Percentiles rank a stretch among this genome's conserved stretches.
Conservation (phyloP, 176 grass and related monocot genomes). For the Secale cereale region DNA sequence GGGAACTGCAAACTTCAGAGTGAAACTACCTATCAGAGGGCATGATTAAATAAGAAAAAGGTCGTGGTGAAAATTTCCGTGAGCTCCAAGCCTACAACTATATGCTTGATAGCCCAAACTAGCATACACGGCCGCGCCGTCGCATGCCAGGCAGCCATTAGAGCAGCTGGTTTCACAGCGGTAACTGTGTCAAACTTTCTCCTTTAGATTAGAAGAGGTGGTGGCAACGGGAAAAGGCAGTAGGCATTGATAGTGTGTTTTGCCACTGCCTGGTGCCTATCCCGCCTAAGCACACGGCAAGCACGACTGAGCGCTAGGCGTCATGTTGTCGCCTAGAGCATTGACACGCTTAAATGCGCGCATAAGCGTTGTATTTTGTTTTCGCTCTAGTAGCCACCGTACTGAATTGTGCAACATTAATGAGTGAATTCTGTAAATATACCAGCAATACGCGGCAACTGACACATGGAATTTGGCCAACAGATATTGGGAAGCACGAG, state of each 20-base stretch:
- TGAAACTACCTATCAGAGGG: neutral
- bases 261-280: neutral
- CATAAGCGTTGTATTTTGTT: no score
- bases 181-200: neutral
- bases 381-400: neutral
- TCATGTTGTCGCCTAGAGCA: neutral
- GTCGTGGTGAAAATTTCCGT: neutral
- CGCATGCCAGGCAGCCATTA: neutral
- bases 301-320: neutral
- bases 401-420: neutral
- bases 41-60: neutral
- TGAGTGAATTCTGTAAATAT: neutral
- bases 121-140: neutral
- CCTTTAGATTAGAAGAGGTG: neutral
- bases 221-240: no score
- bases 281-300: no score
- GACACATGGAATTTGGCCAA: neutral
- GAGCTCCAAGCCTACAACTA: neutral
- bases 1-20: neutral
- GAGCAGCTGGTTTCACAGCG: neutral
- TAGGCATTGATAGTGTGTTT: no score
- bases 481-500: neutral
- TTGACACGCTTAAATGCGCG: neutral
- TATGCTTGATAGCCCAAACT: constrained; percentile 1
- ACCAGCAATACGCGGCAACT: neutral